Conservation (phyloP, 805 yeast genomes). For the Candida tallmaniae region DNA sequence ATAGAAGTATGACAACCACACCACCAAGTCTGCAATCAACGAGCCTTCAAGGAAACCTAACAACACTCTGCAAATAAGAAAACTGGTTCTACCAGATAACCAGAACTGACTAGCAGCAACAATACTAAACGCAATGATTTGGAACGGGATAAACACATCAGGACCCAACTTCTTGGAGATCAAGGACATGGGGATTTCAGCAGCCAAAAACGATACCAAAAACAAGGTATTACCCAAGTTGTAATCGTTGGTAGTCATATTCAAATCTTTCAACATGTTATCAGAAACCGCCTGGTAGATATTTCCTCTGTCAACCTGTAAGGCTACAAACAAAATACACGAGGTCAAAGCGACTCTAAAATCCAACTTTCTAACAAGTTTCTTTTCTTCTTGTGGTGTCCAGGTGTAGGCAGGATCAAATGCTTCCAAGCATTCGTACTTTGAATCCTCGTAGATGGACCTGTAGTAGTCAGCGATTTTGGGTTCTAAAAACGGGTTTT, state of each 20-base stretch:
- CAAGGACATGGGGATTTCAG: slow-evolving; percentile 57
- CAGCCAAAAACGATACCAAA: slow-evolving; percentile 36
- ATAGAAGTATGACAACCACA: slow-evolving; percentile 65
- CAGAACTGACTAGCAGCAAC: slow-evolving; percentile 23
- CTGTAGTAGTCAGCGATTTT: slow-evolving; percentile 27
- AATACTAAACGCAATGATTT: slow-evolving; percentile 24
- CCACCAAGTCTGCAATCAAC: slow-evolving; percentile 47
- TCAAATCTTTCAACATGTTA: slow-evolving; percentile 27
- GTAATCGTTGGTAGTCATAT: slow-evolving; percentile 33
- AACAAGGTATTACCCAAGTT: slow-evolving; percentile 38
- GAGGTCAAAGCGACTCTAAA: slow-evolving; percentile 18
- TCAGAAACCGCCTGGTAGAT: slow-evolving; percentile 20
- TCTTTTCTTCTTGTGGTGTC: slow-evolving; percentile 29
- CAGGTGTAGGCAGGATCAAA: slow-evolving; percentile 34
- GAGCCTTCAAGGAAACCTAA: slow-evolving; percentile 29
- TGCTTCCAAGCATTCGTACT: slow-evolving; percentile 29
- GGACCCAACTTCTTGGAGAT: slow-evolving; percentile 59
- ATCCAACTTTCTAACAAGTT: slow-evolving; percentile 16
- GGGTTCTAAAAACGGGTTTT: slow-evolving; percentile 23
- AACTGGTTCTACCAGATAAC: slow-evolving; percentile 18
- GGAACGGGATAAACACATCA: slow-evolving; percentile 52
- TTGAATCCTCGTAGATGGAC: slow-evolving; percentile 22
- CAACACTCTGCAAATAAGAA: slow-evolving; percentile 21
- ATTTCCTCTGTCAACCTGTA: slow-evolving; percentile 22
- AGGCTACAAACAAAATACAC: slow-evolving; percentile 19